These are phyloP conservation scores for Cyberlindnera misumaiensis DNA, from an alignment of 805 yeast species.

Conservation along the genomic window DNA sequence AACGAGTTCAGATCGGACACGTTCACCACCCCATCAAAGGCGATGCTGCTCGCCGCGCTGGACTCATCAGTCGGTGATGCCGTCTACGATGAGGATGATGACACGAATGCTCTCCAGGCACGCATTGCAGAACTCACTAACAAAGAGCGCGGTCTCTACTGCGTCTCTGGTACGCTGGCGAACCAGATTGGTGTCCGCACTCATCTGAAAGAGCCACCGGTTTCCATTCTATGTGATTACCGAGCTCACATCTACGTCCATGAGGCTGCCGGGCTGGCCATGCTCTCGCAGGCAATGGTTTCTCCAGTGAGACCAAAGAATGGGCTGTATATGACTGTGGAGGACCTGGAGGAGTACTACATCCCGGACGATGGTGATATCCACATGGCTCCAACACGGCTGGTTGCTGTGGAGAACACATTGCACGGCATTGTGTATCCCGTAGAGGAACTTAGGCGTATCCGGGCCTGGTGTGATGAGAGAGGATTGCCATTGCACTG, in stretches of 20 bases:
- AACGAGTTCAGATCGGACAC: conserved; percentile 74
- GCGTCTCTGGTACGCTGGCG: conserved; percentile 86
- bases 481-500: conserved; percentile 62
- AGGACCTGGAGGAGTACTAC: conserved; percentile 60
- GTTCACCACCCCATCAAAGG: conserved; percentile 77
- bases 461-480: conserved; percentile 60
- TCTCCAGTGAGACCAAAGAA: conserved; percentile 73
- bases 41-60: conserved; percentile 59
- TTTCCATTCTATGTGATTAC: conserved; percentile 78
- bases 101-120: conserved; percentile 57
- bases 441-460: conserved; percentile 64
- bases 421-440: conserved; percentile 80
- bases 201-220: conserved; percentile 75
- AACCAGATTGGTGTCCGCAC: conserved; percentile 82
- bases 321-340: conserved; percentile 70
- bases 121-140: conserved; percentile 66
- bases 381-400: conserved; percentile 82
- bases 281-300: conserved; percentile 88
- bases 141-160: conserved; percentile 72
- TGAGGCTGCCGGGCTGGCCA: conserved; percentile 91
- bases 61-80: conserved; percentile 71
- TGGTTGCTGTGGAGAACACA: conserved; percentile 84
- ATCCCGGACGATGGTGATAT: conserved; percentile 74
- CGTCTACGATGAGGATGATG: conserved; percentile 79
- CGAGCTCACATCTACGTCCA: conserved; percentile 76